Evolutionary conservation across 2,329 filamentous ascomycete species (phyloP).

Genomic region (Incumbomyces delicatus): DNA sequence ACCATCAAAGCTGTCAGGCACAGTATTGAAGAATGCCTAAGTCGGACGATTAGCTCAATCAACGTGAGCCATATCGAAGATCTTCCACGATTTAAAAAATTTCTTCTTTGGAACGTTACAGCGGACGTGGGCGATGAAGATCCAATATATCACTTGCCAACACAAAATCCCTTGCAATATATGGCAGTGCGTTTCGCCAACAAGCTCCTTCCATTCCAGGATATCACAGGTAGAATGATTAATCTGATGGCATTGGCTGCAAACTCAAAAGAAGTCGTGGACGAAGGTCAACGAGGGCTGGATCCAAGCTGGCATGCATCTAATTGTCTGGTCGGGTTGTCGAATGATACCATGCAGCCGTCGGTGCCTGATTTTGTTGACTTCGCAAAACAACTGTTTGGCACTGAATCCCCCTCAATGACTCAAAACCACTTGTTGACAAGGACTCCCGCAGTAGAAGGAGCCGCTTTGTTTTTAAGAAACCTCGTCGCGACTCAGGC

Average conservation of each 20-base stretch:
- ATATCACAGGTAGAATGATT: conserved; percentile 75
- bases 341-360: conserved; percentile 12
- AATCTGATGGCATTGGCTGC: conserved; percentile 70
- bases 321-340: conserved; percentile 45
- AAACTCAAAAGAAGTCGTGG: conserved; percentile 71
- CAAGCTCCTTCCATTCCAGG: conserved; percentile 68
- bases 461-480: conserved; percentile 61
- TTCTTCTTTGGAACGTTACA: conserved; percentile 61
- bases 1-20: conserved; percentile 63
- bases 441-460: conserved; percentile 47
- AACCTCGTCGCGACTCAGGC: conserved; percentile 52
- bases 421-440: conserved; percentile 26
- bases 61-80: conserved; percentile 32
- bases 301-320: conserved; percentile 61
- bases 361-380: conserved; percentile 36
- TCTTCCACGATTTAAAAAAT: conserved; percentile 37
- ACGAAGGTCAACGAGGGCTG: conserved; percentile 81
- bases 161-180: conserved; percentile 66
- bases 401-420: conserved; percentile 19
- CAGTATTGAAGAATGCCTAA: conserved; percentile 81
- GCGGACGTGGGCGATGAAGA: conserved; percentile 34
- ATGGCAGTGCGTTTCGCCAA: conserved; percentile 84
- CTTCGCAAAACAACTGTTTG: conserved; percentile 38
- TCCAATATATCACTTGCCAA: conserved; percentile 29
- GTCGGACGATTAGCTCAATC: conserved; percentile 59